These are phyloP conservation scores for Echites panduratus DNA, from an alignment of 257 asterid species.

Conservation along the genomic window DNA sequence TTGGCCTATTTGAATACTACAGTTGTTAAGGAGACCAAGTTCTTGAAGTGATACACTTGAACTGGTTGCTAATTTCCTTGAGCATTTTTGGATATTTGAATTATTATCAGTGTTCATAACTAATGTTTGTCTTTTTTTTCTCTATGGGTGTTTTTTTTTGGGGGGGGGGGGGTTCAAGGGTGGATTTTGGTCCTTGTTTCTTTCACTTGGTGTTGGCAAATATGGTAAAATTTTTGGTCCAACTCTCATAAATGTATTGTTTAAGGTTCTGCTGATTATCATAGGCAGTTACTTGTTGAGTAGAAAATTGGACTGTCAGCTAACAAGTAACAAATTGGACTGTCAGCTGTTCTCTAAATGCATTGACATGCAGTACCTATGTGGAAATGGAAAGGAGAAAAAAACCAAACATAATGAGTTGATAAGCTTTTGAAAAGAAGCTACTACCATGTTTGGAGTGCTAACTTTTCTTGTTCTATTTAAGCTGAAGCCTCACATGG, in stretches of 20 bases:
- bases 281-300: too few species aligned
- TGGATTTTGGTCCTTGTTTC: background rate
- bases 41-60: too few species aligned
- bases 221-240: background rate
- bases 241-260: background rate
- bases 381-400: background rate
- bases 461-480: background rate
- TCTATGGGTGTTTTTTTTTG: too few species aligned
- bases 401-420: too few species aligned
- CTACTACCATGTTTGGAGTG: background rate
- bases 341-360: background rate
- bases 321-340: too few species aligned
- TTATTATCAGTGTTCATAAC: background rate
- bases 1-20: background rate
- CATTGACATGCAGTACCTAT: background rate
- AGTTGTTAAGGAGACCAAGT: background rate
- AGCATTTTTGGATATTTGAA: background rate
- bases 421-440: background rate
- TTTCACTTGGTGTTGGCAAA: background rate
- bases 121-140: background rate
- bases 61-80: background rate
- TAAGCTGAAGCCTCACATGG: background rate
- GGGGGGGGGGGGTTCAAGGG: too few species aligned
- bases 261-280: background rate
- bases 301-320: too few species aligned